Conservation (phyloP, 2,329 filamentous ascomycete genomes). For the Metarhizium robertsii region DNA sequence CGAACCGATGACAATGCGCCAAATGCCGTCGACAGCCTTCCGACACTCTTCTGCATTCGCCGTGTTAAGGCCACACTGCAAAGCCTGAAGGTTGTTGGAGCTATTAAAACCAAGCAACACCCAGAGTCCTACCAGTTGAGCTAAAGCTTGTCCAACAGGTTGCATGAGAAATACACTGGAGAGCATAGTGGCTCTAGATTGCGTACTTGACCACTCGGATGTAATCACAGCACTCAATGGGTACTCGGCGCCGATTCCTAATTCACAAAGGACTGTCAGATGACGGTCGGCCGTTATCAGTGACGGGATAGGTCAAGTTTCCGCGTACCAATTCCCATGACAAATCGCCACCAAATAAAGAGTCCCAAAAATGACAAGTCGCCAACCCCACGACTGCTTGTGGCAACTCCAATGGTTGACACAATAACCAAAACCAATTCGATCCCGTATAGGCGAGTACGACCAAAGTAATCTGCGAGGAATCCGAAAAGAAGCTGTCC, state of each 20-base stretch:
- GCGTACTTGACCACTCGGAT: constrained; percentile 54
- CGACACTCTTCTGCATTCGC: constrained; percentile 36
- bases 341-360: constrained; percentile 45
- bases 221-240: constrained; percentile 59
- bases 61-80: constrained; percentile 38
- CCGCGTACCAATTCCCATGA: constrained; percentile 40
- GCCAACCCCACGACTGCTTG: constrained; percentile 38
- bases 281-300: background rate
- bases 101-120: constrained; percentile 37
- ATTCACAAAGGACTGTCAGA: constrained; percentile 1
- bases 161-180: constrained; percentile 62
- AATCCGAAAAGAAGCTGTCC: constrained; percentile 45
- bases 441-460: constrained; percentile 46
- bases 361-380: constrained; percentile 41
- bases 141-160: constrained; percentile 55
- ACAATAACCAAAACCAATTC: constrained; percentile 47
- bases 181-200: constrained; percentile 58
- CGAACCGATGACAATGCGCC: constrained; percentile 58
- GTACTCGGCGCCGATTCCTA: constrained; percentile 59
- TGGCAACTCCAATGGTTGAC: constrained; percentile 47
- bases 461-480: constrained; percentile 44
- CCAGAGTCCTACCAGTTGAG: constrained; percentile 51
- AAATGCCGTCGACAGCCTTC: constrained; percentile 47
- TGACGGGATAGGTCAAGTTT: background rate
- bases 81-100: constrained; percentile 29